Percentiles rank a stretch among this genome's conserved stretches.
Evolutionary conservation across 192 early-diverging fungal genomes (phyloP).

Genomic region (Coemansia sp.): DNA sequence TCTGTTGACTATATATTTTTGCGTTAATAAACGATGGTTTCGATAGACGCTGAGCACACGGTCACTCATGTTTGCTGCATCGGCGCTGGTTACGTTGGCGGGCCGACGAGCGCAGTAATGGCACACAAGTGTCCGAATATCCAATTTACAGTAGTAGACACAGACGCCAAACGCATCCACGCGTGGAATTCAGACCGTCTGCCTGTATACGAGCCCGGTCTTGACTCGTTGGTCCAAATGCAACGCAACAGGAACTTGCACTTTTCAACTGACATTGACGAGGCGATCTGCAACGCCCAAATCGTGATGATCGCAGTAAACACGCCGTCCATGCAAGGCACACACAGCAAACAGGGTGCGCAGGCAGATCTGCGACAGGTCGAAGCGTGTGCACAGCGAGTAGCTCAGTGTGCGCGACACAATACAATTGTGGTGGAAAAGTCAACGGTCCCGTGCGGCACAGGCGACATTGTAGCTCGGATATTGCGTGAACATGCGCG

Average conservation of each 20-base stretch:
- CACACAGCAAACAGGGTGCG: slow-evolving; percentile 59
- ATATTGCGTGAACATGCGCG: slow-evolving; percentile 74
- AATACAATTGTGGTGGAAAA: slow-evolving; percentile 93
- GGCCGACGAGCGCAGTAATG: slow-evolving; percentile 91
- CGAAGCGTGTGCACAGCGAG: slow-evolving; percentile 76
- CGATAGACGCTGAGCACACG: not conserved
- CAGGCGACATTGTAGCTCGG: slow-evolving; percentile 78
- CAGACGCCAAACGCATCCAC: slow-evolving; percentile 74
- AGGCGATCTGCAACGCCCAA: slow-evolving; percentile 74
- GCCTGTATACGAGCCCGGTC: slow-evolving; percentile 58
- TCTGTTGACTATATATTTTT: not conserved
- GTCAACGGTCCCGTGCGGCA: slow-evolving; percentile 93
- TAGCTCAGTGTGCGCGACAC: slow-evolving; percentile 75
- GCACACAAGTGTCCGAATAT: slow-evolving; percentile 84
- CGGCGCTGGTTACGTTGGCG: slow-evolving; percentile 96
- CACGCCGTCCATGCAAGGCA: slow-evolving; percentile 83
- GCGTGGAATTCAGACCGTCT: slow-evolving; percentile 88
- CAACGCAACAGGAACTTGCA: slow-evolving; percentile 80
- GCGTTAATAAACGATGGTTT: slow-evolving; percentile 2
- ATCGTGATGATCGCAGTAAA: slow-evolving; percentile 93
- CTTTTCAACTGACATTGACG: slow-evolving; percentile 82
- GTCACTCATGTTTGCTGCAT: slow-evolving; percentile 83
- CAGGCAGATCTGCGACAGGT: slow-evolving; percentile 75
- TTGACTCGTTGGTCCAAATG: slow-evolving; percentile 1
- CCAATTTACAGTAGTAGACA: slow-evolving; percentile 89